Evolutionary conservation across 2,329 filamentous ascomycete genomes (phyloP).

Genomic region (Scedosporium boydii): DNA sequence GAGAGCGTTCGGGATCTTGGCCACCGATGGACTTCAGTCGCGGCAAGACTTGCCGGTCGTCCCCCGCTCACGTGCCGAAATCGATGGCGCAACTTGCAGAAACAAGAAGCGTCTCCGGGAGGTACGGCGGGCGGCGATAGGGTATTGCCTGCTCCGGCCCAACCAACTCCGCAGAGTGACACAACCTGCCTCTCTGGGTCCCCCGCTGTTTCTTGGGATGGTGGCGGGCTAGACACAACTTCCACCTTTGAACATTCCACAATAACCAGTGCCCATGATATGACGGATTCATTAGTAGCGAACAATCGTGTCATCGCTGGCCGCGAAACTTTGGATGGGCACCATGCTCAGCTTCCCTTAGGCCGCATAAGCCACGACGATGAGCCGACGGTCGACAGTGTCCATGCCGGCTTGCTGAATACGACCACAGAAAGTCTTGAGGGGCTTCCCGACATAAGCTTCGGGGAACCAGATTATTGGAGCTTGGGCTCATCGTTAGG

Average conservation of each 20-base stretch:
- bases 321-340: background rate
- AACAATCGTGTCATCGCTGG: background rate
- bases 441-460: background rate
- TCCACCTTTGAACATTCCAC: background rate
- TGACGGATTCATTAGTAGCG: no score
- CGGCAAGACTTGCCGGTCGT: slow-evolving; percentile 15
- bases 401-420: slow-evolving; percentile 1
- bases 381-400: background rate
- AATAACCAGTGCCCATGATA: background rate
- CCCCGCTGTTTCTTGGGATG: background rate
- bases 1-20: slow-evolving; percentile 16
- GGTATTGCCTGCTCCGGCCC: background rate
- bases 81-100: slow-evolving; percentile 16
- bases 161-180: background rate
- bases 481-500: background rate
- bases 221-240: background rate
- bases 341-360: background rate
- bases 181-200: background rate
- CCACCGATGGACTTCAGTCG: slow-evolving; percentile 19
- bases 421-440: background rate
- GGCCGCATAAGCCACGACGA: background rate
- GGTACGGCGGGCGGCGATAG: background rate
- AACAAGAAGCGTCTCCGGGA: slow-evolving; percentile 1
- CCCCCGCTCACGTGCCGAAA: slow-evolving; percentile 20
- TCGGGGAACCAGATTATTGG: background rate